Conservation (phyloP, 345 rosid species). For the Draba incana region DNA sequence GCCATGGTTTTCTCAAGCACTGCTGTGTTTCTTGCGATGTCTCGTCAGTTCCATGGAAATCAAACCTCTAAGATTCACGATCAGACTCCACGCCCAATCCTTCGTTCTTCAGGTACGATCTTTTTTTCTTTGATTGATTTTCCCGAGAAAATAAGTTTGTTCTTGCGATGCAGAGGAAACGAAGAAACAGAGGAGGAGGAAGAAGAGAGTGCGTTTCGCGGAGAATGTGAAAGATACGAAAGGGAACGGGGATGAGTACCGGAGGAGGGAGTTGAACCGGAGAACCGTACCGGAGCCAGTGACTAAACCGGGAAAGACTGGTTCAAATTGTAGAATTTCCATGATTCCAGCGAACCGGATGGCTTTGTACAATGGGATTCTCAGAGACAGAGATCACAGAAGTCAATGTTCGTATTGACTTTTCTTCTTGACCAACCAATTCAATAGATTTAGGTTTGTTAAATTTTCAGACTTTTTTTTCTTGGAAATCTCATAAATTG, state of each 20-base stretch:
- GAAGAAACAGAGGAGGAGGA: slow-evolving; percentile 47
- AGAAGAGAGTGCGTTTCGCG: slow-evolving; percentile 66
- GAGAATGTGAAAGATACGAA: slow-evolving; percentile 67
- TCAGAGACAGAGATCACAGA: slow-evolving; percentile 58
- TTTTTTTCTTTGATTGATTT: neutral
- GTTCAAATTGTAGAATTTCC: slow-evolving; percentile 46
- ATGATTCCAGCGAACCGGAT: slow-evolving; percentile 60
- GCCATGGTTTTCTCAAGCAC: slow-evolving; percentile 91
- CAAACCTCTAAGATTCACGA: slow-evolving; percentile 32
- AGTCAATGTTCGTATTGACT: slow-evolving; percentile 52
- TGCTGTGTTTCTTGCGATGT: slow-evolving; percentile 62
- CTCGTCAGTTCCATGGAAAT: slow-evolving; percentile 48
- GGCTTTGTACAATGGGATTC: slow-evolving; percentile 71
- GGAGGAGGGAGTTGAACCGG: slow-evolving; percentile 25
- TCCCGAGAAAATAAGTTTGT: slow-evolving; percentile 36
- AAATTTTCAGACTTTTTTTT: neutral
- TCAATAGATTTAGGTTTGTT: slow-evolving; percentile 23
- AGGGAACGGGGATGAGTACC: slow-evolving; percentile 41
- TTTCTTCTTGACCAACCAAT: neutral
- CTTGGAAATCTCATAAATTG: slow-evolving; percentile 12
- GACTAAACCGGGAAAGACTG: slow-evolving; percentile 28
- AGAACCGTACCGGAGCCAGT: slow-evolving; percentile 16
- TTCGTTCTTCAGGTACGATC: slow-evolving; percentile 67
- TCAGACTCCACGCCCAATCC: slow-evolving; percentile 27
- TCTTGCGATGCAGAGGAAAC: slow-evolving; percentile 38